Evolutionary conservation across 805 yeast genomes (phyloP).

Genomic region (Wickerhamiella hasegawae): DNA sequence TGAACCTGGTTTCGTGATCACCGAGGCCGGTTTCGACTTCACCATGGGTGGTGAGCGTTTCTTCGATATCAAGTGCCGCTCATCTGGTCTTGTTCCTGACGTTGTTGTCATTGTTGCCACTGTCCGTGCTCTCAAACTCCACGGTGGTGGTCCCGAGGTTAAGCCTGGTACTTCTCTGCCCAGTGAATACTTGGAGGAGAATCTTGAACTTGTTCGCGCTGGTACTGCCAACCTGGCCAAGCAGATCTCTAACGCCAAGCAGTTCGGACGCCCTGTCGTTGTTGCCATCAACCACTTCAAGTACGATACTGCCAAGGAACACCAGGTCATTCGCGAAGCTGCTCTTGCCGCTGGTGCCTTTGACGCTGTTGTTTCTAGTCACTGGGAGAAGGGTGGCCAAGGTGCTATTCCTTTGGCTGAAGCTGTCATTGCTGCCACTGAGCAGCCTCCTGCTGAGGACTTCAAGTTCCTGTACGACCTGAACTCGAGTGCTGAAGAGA

Average conservation of each 20-base stretch:
- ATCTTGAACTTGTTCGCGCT: slow-evolving; percentile 54
- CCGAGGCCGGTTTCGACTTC: slow-evolving; percentile 97
- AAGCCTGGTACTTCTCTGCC: slow-evolving; percentile 87
- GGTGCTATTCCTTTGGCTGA: slow-evolving; percentile 78
- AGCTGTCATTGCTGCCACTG: slow-evolving; percentile 61
- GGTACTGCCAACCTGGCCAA: slow-evolving; percentile 85
- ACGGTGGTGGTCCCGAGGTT: slow-evolving; percentile 95
- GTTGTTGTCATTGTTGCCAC: slow-evolving; percentile 91
- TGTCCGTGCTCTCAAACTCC: slow-evolving; percentile 85
- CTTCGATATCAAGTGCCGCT: slow-evolving; percentile 86
- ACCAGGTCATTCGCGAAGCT: slow-evolving; percentile 59
- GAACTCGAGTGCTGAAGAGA: slow-evolving; percentile 57
- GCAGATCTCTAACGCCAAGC: slow-evolving; percentile 74
- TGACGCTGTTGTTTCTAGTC: slow-evolving; percentile 80
- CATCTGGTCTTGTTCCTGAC: slow-evolving; percentile 82
- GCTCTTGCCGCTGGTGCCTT: slow-evolving; percentile 80
- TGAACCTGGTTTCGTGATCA: slow-evolving; percentile 66
- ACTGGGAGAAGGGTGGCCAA: slow-evolving; percentile 90
- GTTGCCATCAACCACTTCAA: slow-evolving; percentile 86
- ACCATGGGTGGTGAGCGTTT: slow-evolving; percentile 99
- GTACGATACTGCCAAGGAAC: slow-evolving; percentile 67
- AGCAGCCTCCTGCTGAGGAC: slow-evolving; percentile 27
- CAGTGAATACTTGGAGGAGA: slow-evolving; percentile 64
- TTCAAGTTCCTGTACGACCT: slow-evolving; percentile 56
- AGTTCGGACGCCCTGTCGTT: slow-evolving; percentile 80